phyloP scores from a whole-genome alignment of 139 green algal genomes.

The Tetradesmus lagerheimii region DNA sequence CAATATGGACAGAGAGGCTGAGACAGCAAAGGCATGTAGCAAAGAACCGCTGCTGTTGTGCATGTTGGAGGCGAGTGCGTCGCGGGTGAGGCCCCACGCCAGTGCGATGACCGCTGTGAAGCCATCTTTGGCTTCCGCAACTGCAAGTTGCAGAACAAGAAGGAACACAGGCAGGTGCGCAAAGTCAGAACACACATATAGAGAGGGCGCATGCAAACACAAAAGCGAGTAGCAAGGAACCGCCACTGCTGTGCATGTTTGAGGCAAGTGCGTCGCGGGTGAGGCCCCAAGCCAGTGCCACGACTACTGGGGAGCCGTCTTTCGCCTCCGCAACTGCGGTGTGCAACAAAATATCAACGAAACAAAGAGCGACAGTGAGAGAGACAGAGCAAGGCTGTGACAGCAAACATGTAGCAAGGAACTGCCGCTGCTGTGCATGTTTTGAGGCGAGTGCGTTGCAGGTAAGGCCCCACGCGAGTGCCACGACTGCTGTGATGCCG shows the following conservation, averaged over 20 bases:
- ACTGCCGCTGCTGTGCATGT: background rate
- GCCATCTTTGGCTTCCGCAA: conserved; percentile 8
- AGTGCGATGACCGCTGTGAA: background rate
- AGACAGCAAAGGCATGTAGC: background rate
- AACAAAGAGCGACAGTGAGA: too few relatives aligned
- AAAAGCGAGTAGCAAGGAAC: background rate
- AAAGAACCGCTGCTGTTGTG: background rate
- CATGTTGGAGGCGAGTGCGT: conserved; percentile 1
- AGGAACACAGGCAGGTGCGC: too few relatives aligned
- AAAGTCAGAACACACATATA: too few relatives aligned
- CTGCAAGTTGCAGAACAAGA: conserved; percentile 4
- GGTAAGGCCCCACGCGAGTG: background rate
- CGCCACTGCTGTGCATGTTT: background rate
- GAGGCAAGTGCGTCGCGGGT: background rate
- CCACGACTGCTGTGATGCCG: background rate
- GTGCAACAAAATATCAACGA: too few relatives aligned
- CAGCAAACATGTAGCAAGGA: background rate
- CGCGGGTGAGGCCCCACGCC: background rate
- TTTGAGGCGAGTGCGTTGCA: background rate
- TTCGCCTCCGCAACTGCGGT: conserved; percentile 19
- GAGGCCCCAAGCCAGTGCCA: background rate
- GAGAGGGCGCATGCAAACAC: background rate
- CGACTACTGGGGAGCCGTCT: conserved; percentile 1
- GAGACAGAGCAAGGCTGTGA: too few relatives aligned
- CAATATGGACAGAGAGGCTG: background rate